Evolutionary conservation across 495 filamentous ascomycete genomes (phyloP).

Genomic region (Penicillium turbatum): DNA sequence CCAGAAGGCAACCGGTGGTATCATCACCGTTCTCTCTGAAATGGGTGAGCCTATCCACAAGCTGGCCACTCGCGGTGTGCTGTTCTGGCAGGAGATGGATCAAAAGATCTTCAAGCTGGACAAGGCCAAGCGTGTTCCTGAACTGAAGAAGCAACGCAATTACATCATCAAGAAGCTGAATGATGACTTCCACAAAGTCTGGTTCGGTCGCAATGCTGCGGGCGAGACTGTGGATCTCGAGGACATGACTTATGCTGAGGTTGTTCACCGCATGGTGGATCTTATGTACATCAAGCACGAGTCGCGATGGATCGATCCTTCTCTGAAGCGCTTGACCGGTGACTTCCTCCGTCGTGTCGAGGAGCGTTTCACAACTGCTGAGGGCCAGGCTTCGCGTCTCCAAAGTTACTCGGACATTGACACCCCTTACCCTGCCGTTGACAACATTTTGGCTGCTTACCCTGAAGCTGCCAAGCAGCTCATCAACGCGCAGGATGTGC

Average conservation of each 20-base stretch:
- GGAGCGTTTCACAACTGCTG: constrained; percentile 71
- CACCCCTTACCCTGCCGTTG: constrained; percentile 69
- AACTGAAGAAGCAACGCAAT: constrained; percentile 85
- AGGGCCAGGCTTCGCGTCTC: constrained; percentile 68
- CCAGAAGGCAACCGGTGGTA: constrained; percentile 83
- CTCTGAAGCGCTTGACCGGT: constrained; percentile 73
- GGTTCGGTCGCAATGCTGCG: constrained; percentile 87
- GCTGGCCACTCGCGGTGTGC: constrained; percentile 88
- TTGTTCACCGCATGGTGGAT: constrained; percentile 89
- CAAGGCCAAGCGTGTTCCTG: constrained; percentile 86
- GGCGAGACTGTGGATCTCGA: constrained; percentile 82
- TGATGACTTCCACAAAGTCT: constrained; percentile 97
- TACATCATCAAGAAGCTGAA: constrained; percentile 98
- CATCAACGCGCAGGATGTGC: constrained; percentile 95
- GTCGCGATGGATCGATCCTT: constrained; percentile 87
- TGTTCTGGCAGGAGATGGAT: constrained; percentile 98
- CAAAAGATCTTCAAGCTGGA: constrained; percentile 94
- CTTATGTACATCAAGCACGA: constrained; percentile 95
- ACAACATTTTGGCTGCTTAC: constrained; percentile 75
- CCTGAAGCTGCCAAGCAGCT: constrained; percentile 83
- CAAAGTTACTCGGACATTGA: constrained; percentile 87
- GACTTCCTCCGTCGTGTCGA: constrained; percentile 96
- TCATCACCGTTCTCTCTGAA: constrained; percentile 95
- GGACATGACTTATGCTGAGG: constrained; percentile 96
- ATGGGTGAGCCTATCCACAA: constrained; percentile 99